Conservation (phyloP, 352 stramenopile genomes). For the Pythium apleroticum region DNA sequence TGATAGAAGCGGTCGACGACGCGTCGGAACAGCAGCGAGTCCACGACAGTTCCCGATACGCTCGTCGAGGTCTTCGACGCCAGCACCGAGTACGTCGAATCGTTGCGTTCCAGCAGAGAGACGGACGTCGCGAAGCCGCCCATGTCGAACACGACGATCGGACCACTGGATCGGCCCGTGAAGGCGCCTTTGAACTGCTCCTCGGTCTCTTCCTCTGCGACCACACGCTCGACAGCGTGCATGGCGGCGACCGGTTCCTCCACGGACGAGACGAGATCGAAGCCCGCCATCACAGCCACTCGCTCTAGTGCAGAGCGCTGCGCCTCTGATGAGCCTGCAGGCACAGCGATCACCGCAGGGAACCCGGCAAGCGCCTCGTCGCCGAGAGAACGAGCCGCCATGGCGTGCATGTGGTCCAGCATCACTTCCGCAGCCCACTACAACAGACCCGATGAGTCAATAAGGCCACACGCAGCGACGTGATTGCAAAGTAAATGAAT, state of each 20-base stretch:
- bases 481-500: not conserved
- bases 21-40: conserved; percentile 48
- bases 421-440: conserved; percentile 65
- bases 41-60: conserved; percentile 47
- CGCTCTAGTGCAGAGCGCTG: conserved; percentile 44
- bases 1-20: conserved; percentile 57
- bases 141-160: conserved; percentile 72
- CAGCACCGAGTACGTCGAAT: conserved; percentile 37
- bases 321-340: conserved; percentile 33
- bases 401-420: conserved; percentile 51
- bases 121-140: conserved; percentile 58
- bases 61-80: conserved; percentile 33
- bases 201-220: conserved; percentile 32
- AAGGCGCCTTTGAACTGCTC: conserved; percentile 23
- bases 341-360: conserved; percentile 50
- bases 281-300: conserved; percentile 52
- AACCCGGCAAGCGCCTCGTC: conserved; percentile 44
- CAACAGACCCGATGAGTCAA: not conserved
- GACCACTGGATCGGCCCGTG: conserved; percentile 14
- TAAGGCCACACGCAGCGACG: too few relatives aligned
- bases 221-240: conserved; percentile 46
- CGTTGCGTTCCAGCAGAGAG: conserved; percentile 42
- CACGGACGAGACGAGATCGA: conserved; percentile 54
- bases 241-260: conserved; percentile 66
- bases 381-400: conserved; percentile 44